Percentiles rank a stretch among this genome's conserved stretches.
These are phyloP conservation scores for Paxillus involutus DNA, from an alignment of 768 basidiomycete genomes.

Conservation along the genomic window DNA sequence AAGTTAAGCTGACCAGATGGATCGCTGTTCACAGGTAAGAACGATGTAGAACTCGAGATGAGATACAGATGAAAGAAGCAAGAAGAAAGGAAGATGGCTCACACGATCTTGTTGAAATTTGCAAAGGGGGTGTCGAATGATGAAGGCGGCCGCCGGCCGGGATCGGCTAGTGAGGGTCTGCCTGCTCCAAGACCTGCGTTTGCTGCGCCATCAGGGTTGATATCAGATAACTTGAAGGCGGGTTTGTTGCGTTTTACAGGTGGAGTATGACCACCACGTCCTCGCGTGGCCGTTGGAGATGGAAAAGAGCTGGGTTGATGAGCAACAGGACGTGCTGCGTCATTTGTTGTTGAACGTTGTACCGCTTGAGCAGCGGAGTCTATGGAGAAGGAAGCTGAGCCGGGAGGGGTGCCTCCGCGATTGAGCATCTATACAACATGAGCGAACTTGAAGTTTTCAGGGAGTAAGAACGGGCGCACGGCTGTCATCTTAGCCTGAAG, in stretches of 20 bases:
- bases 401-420: constrained; percentile 31
- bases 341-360: constrained; percentile 36
- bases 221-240: constrained; percentile 62
- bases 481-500: constrained; percentile 94
- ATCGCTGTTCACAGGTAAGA: constrained; percentile 57
- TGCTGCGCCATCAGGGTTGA: constrained; percentile 52
- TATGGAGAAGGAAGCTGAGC: constrained; percentile 28
- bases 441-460: constrained; percentile 13
- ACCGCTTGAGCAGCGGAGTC: constrained; percentile 43
- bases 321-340: constrained; percentile 26
- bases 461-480: constrained; percentile 42
- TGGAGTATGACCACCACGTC: constrained; percentile 35
- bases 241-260: constrained; percentile 48
- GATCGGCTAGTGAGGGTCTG: constrained; percentile 50
- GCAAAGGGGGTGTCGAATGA: constrained; percentile 79
- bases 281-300: constrained; percentile 26
- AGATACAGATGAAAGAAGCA: constrained; percentile 6
- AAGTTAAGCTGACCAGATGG: constrained; percentile 96
- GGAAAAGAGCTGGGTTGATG: constrained; percentile 38
- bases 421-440: constrained; percentile 45
- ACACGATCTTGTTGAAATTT: constrained; percentile 95
- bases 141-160: constrained; percentile 33
- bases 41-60: constrained; percentile 1
- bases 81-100: constrained; percentile 35
- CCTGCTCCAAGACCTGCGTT: constrained; percentile 74